Conservation (phyloP, 1,284 basidiomycete genomes). For the Gymnopus androsaceus region DNA sequence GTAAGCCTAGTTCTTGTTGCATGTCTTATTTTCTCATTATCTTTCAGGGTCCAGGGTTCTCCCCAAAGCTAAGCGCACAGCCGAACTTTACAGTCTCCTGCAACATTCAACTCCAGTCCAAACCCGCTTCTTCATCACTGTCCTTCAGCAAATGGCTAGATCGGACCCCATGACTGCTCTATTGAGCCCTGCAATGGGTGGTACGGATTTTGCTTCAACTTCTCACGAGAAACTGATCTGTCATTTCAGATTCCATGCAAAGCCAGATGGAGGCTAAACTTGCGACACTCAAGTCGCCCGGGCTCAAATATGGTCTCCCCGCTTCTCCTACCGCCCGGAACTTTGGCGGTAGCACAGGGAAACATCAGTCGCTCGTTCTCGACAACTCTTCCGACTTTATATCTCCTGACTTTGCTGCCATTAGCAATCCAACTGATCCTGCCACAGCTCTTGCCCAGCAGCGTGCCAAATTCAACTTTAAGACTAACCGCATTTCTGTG, state of each 20-base stretch:
- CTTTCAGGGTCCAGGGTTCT: constrained; percentile 94
- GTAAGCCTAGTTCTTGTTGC: constrained; percentile 47
- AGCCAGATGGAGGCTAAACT: constrained; percentile 97
- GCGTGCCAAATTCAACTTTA: constrained; percentile 86
- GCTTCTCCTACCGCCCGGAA: constrained; percentile 78
- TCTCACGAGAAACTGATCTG: constrained; percentile 8
- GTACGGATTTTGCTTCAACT: constrained; percentile 32
- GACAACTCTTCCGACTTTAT: constrained; percentile 63
- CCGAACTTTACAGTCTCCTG: constrained; percentile 97
- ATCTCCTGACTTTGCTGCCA: constrained; percentile 71
- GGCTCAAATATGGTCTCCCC: constrained; percentile 69
- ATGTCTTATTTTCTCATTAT: constrained; percentile 15
- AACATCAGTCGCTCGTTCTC: constrained; percentile 67
- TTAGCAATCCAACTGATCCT: constrained; percentile 31
- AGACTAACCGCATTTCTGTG: constrained; percentile 89
- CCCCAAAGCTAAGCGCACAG: constrained; percentile 98
- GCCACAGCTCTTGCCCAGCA: constrained; percentile 86
- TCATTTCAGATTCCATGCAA: constrained; percentile 78
- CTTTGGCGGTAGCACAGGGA: constrained; percentile 50
- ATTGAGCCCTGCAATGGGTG: constrained; percentile 86
- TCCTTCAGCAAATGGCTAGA: constrained; percentile 98
- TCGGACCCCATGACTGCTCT: constrained; percentile 96
- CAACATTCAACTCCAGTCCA: constrained; percentile 99
- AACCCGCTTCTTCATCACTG: constrained; percentile 98
- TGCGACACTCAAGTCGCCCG: constrained; percentile 84